phyloP scores from a whole-genome alignment of 2,329 filamentous ascomycete species.

The Trichoderma atroviride region DNA sequence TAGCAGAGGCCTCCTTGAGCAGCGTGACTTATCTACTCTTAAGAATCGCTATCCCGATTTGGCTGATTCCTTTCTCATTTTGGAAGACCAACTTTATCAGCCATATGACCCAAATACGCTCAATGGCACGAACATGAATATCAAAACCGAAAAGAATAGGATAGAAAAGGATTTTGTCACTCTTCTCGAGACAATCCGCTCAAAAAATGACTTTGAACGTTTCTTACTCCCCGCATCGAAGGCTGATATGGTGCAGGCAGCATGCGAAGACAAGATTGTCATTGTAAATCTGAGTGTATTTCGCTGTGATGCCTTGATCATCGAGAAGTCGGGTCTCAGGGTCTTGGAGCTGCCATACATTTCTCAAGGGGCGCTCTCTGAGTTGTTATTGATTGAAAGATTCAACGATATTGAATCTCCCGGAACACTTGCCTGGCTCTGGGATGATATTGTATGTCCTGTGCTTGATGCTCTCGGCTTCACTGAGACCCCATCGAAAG shows the following conservation, averaged over 20 bases:
- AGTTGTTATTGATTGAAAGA: not conserved
- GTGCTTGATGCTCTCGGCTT: not conserved
- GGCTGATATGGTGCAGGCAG: not conserved
- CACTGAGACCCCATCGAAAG: too few relatives aligned
- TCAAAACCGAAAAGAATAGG: too few relatives aligned
- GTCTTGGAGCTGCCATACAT: too few relatives aligned
- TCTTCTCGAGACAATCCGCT: not conserved
- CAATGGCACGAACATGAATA: too few relatives aligned
- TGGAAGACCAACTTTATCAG: too few relatives aligned
- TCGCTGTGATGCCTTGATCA: not conserved
- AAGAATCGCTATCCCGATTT: not conserved
- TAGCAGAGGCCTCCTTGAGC: not conserved
- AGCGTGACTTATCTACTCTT: not conserved
- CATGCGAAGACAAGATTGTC: not conserved
- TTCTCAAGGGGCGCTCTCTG: too few relatives aligned
- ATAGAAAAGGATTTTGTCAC: too few relatives aligned
- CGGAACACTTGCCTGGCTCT: not conserved
- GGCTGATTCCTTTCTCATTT: not conserved
- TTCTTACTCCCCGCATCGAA: not conserved
- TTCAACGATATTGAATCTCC: not conserved
- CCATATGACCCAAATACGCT: too few relatives aligned
- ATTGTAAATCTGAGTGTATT: not conserved
- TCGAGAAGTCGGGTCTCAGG: not conserved
- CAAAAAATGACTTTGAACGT: not conserved
- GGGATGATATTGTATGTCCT: not conserved